phyloP scores from a whole-genome alignment of 495 filamentous ascomycete genomes.

The Aspergillus baeticus region DNA sequence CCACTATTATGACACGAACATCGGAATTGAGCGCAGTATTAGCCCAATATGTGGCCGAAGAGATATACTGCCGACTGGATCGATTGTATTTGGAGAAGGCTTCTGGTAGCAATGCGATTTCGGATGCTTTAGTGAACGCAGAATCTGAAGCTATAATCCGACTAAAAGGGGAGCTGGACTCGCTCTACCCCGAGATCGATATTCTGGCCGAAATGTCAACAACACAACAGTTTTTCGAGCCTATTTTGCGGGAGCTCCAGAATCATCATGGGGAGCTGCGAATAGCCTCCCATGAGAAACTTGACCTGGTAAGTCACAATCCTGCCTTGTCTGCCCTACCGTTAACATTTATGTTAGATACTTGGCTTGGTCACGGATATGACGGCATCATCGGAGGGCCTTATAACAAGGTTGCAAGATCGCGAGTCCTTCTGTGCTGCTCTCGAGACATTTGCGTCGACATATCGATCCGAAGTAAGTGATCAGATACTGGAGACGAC shows the following conservation, averaged over 20 bases:
- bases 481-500: constrained; percentile 22
- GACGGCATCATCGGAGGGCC: constrained; percentile 31
- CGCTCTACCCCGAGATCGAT: constrained; percentile 61
- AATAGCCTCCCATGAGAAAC: constrained; percentile 29
- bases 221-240: constrained; percentile 58
- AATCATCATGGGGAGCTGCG: constrained; percentile 32
- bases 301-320: constrained; percentile 32
- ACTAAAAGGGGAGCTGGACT: constrained; percentile 58
- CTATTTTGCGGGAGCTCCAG: constrained; percentile 47
- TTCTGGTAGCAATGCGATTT: constrained; percentile 1
- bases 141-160: constrained; percentile 27
- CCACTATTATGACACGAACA: constrained; percentile 27
- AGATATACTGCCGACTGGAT: constrained; percentile 45
- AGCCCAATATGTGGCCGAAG: constrained; percentile 34
- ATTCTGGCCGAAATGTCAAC: constrained; percentile 61
- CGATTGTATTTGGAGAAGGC: constrained; percentile 41
- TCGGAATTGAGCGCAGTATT: constrained; percentile 28
- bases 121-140: neutral
- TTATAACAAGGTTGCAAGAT: constrained; percentile 28
- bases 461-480: constrained; percentile 35
- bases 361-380: constrained; percentile 35
- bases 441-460: constrained; percentile 30
- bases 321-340: neutral
- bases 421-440: constrained; percentile 39
- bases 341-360: constrained; percentile 24